Conservation (phyloP, 2,329 filamentous ascomycete genomes). For the Podosphaera leucotricha region DNA sequence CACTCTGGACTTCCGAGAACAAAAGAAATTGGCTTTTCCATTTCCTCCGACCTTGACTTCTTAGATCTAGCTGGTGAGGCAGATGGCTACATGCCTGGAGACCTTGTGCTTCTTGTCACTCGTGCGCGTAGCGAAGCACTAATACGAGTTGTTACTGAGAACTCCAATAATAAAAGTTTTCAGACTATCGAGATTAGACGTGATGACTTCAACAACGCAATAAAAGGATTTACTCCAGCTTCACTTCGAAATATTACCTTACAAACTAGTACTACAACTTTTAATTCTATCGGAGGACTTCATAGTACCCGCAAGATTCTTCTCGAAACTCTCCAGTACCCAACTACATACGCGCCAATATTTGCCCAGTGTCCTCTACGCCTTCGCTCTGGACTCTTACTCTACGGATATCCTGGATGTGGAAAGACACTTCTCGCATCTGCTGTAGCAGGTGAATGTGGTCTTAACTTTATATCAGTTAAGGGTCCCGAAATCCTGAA, state of each 20-base stretch:
- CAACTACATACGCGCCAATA: slow-evolving; percentile 92
- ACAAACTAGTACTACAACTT: slow-evolving; percentile 80
- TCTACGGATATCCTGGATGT: slow-evolving; percentile 90
- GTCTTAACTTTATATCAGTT: slow-evolving; percentile 93
- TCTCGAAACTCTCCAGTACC: slow-evolving; percentile 86
- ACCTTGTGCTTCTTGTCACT: slow-evolving; percentile 64
- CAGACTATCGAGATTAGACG: slow-evolving; percentile 39
- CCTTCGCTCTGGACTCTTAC: slow-evolving; percentile 72
- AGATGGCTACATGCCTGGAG: slow-evolving; percentile 94
- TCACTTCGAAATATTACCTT: slow-evolving; percentile 85
- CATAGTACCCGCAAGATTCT: slow-evolving; percentile 71
- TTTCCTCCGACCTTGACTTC: slow-evolving; percentile 64
- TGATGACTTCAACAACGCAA: slow-evolving; percentile 59
- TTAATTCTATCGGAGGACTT: slow-evolving; percentile 76
- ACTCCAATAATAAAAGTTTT: slow-evolving; percentile 21
- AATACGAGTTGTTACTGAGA: slow-evolving; percentile 47
- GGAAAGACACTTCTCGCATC: slow-evolving; percentile 91
- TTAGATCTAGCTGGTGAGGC: slow-evolving; percentile 83
- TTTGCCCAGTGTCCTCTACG: slow-evolving; percentile 89
- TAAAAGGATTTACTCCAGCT: slow-evolving; percentile 84
- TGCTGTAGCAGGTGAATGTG: slow-evolving; percentile 92
- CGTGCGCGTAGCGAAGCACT: slow-evolving; percentile 80
- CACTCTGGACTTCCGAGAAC: slow-evolving; percentile 27
- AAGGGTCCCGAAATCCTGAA: slow-evolving; percentile 97
- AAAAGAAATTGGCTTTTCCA: slow-evolving; percentile 35